Evolutionary conservation across 1,284 basidiomycete species (phyloP), one percentile per base, ranked within the genome.

Genomic region (Puccinia novopanici): DNA sequence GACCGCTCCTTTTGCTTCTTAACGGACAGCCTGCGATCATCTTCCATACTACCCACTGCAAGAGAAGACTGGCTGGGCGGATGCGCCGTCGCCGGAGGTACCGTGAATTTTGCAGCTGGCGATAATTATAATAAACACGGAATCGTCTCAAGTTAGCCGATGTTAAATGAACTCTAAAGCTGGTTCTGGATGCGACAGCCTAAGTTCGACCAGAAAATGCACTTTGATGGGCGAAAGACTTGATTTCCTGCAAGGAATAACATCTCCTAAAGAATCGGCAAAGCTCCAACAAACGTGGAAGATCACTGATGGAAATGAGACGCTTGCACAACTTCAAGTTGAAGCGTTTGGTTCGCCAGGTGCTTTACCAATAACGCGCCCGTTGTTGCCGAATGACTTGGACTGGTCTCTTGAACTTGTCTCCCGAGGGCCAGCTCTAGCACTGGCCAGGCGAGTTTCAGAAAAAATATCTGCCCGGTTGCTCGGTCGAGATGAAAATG

Each of bases 161-260:
- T 63, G 50, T 12, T 12, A 40, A 8, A 63, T 37, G 34, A 63
- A 40, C 34, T 22, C 8, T 63, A 63, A 63, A 63, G 59, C 17
- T 63, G 17, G 59, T 63, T 63, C 34, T 37, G 37, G 59, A 63
- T 63, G 30, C 34, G 59, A 63, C 59, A 63, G 15, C 34, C 59
- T 30, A 34, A 40, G 24, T 63, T 63, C 34, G 34, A 22, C 59
- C 34, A 63, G 57, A 34, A 24, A 45, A 45, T 45, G 6, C 15
- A 45, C 15, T 45, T 45, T 45, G 45, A 8, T 45, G 45, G 15
- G 45, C 45, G 45, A 45, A 45, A 52, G 10, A 52, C 34, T 63
- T 15, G 17, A 40, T 63, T 63, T 37, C 34, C 34, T 63, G 50
- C 59, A 19, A 40, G 57, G 5, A 34, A 15, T 37, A 24, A 61